Base-by-base conservation (phyloP, 352 stramenopile genomes). In the Globisporangium solare region DNA sequence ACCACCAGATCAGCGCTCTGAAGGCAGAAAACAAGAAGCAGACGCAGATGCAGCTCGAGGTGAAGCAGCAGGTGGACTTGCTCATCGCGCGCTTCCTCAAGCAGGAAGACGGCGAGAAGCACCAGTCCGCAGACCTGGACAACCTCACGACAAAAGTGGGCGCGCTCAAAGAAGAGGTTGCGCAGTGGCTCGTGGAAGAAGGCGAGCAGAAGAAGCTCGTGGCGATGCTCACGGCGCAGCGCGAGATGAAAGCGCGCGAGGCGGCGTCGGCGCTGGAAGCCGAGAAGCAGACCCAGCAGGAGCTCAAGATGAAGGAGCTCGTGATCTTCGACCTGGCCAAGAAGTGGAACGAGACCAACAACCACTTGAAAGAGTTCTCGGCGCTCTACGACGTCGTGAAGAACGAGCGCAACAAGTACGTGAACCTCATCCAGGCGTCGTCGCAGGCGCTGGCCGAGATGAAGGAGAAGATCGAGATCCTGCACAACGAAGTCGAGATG, bases 391-490 rank as follows among this genome's bases (percentile, higher is more conserved):
- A 98, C 47, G 85, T 97, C 13, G 89, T 98, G 51, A 98, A 98
- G 69, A 97, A 96, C 63, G 94, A 98, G 61, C 84, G 93, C 37
- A 98, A 98, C 70, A 98, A 98, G 63, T 98, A 97, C 61, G 93
- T 98, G 24, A 98, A 97, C 59, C 60, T 97, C 31, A 98, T 98
- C 56, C 92, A 97, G 63, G 74, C 86, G 21, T 84, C 76, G 8
- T 83, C 87, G 2, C 93, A 98, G 63, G 91, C 92, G 21, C 78
- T 98, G 1, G 92, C 90, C 6, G 93, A 98, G 70, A 98, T 98
- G 93, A 96, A 96, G 48, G 94, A 98, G 61, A 98, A 98, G 64
- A 97, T 98, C 67, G 96, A 97, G 63, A 97, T 98, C 60, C 65
- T 98, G 24, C 79, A 96, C 56, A 98, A 98, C 58, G 93, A 98